A percentile compares a stretch with the other conserved stretches of the same genome.
These are phyloP conservation scores for Fremontodendron californicum DNA, from an alignment of 345 rosid species.

Conservation along the genomic window DNA sequence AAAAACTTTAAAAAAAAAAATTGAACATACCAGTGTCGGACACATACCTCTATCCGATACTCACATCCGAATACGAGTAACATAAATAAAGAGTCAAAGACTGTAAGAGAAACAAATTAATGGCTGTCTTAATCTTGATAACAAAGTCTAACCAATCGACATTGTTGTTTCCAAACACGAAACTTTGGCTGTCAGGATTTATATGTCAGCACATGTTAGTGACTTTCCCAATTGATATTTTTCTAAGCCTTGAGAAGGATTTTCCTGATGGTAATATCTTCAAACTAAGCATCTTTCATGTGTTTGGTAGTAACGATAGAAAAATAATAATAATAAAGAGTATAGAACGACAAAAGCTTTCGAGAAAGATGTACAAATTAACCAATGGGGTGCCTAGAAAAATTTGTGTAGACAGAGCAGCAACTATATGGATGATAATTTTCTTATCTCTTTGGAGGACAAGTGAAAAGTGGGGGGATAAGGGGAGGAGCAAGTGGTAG, in stretches of 20 bases:
- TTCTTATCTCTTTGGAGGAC: too few relatives aligned
- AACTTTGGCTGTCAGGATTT: background rate
- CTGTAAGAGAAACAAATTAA: background rate
- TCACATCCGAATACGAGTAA: too few relatives aligned
- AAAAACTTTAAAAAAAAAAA: too few relatives aligned
- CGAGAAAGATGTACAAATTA: background rate
- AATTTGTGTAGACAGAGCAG: background rate
- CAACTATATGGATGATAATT: background rate
- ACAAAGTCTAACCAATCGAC: background rate
- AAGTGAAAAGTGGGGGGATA: too few relatives aligned
- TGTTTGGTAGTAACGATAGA: background rate
- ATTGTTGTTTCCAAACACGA: background rate
- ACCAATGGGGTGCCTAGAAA: background rate
- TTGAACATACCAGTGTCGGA: too few relatives aligned
- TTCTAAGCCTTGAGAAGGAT: background rate
- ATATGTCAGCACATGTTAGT: background rate
- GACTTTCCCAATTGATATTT: background rate
- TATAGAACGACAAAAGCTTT: background rate
- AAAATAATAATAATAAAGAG: too few relatives aligned
- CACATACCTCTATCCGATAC: too few relatives aligned
- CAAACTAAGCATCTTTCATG: background rate
- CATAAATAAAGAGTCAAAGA: too few relatives aligned
- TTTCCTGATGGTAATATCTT: background rate
- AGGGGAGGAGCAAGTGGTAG: background rate
- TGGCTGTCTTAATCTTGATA: background rate